Evolutionary conservation across 768 basidiomycete species (phyloP), one percentile per base, ranked within the genome.

Genomic region (Agrocybe chaxingu): DNA sequence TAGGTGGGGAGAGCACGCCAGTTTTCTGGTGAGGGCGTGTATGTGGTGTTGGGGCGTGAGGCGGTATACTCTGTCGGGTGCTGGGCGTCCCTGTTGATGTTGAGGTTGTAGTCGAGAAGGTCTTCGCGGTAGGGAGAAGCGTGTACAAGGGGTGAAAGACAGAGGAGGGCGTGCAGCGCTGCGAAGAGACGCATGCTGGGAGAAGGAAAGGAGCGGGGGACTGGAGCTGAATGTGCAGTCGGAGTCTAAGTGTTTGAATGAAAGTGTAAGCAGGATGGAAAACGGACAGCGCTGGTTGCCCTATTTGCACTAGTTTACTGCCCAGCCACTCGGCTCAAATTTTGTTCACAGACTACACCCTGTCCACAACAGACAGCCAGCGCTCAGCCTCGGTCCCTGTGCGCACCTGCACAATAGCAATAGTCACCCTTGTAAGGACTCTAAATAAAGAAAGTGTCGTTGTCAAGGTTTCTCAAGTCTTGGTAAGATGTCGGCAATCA

Each of bases 1-100:
- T 93, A 93, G 45, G 83, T 76, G 1, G 91, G 90, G 8, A 92
- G 69, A 5, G 80, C 70, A 13, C 94, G 82, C 94, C 94, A 97
- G 67, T 97, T 97, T 10, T 56, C 41, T 0, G 94, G 94, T 0
- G 92, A 94, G 0, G 80, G 76, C 0, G 82, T 87, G 67, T 95
- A 94, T 7, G 78, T 83, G 1, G 70, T 70, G 57, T 82, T 87
- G 2, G 76, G 67, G 36, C 88, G 80, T 47, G 73, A 70, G 2
- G 88, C 67, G 46, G 70, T 64, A 63, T 94, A 94, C 32, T 92
- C 76, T 12, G 83, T 64, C 3, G 84, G 80, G 47, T 76, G 74
- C 48, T 79, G 71, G 30, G 91, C 88, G 65, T 83, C 74, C 66
- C 87, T 72, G 69, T 90, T 91, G 59, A 75, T 59, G 67, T 94